Percentiles rank a stretch among this genome's conserved stretches.
phyloP scores from a whole-genome alignment of 2,329 filamentous ascomycete genomes.

The Xylaria digitata region DNA sequence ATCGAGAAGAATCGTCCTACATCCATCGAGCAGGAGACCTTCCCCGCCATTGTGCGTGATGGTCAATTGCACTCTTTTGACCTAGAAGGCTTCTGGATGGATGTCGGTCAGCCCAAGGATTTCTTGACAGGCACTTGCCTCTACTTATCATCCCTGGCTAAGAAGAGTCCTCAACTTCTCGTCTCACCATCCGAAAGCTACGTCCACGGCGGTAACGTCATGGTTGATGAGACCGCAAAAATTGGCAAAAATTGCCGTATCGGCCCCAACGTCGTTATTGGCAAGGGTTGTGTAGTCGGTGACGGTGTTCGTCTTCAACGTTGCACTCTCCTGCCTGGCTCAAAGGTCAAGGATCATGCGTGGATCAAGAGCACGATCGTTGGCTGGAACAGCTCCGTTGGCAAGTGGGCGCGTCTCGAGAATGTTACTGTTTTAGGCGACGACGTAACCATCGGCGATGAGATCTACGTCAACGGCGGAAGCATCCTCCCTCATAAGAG shows the following conservation, averaged over 20 bases:
- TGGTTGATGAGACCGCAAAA: slow-evolving; percentile 93
- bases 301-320: slow-evolving; percentile 95
- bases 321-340: slow-evolving; percentile 87
- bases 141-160: slow-evolving; percentile 91
- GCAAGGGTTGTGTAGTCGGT: slow-evolving; percentile 89
- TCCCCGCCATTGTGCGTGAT: slow-evolving; percentile 91
- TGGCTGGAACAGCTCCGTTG: slow-evolving; percentile 96
- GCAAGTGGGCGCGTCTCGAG: slow-evolving; percentile 94
- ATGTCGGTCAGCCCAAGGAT: slow-evolving; percentile 98
- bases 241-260: slow-evolving; percentile 99
- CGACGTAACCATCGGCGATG: slow-evolving; percentile 96
- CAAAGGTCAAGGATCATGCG: slow-evolving; percentile 97
- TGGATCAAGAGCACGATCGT: slow-evolving; percentile 99
- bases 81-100: slow-evolving; percentile 99
- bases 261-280: slow-evolving; percentile 95
- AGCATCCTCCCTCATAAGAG: slow-evolving; percentile 97
- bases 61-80: slow-evolving; percentile 95
- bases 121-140: slow-evolving; percentile 96
- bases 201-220: slow-evolving; percentile 92
- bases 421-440: slow-evolving; percentile 98
- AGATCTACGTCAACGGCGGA: slow-evolving; percentile 98
- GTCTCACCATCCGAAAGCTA: slow-evolving; percentile 78
- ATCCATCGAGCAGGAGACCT: slow-evolving; percentile 98
- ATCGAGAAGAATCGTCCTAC: slow-evolving; percentile 93
- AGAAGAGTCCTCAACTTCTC: slow-evolving; percentile 88